These are phyloP conservation scores for Blastomyces gilchristii DNA, from an alignment of 2,329 filamentous ascomycete genomes.

Conservation along the genomic window DNA sequence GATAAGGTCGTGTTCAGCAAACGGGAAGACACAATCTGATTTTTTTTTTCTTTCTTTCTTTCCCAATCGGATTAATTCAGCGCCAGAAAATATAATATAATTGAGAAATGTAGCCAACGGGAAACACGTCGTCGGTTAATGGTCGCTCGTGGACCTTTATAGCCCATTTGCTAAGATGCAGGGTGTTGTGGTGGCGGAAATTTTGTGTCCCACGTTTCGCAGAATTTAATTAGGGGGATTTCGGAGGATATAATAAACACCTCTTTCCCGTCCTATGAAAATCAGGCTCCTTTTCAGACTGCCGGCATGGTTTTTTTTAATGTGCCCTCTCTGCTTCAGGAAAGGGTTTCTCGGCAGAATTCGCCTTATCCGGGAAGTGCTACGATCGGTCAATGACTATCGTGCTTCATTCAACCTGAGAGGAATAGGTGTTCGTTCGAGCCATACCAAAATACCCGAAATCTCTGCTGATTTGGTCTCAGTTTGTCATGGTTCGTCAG, in stretches of 20 bases:
- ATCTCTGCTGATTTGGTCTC: background rate
- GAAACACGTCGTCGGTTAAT: background rate
- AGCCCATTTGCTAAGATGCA: background rate
- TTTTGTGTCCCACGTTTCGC: conserved; percentile 4
- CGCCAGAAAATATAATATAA: background rate
- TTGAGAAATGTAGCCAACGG: background rate
- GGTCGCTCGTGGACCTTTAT: background rate
- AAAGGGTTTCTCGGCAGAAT: background rate
- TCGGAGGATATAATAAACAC: background rate
- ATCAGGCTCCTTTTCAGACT: background rate
- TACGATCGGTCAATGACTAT: background rate
- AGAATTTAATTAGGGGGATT: background rate
- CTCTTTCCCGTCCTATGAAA: background rate
- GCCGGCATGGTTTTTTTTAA: background rate
- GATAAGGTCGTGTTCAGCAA: background rate
- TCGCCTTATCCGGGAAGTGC: background rate
- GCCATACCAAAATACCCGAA: background rate
- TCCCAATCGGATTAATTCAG: background rate
- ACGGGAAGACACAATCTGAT: background rate
- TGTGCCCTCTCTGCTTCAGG: background rate
- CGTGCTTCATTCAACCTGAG: background rate
- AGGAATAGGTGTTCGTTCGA: background rate
- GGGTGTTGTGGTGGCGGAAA: background rate
- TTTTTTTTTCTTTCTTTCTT: background rate
- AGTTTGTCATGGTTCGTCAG: background rate